Conservation (phyloP, 2,329 filamentous ascomycete genomes). For the Hypoxylon sp. region DNA sequence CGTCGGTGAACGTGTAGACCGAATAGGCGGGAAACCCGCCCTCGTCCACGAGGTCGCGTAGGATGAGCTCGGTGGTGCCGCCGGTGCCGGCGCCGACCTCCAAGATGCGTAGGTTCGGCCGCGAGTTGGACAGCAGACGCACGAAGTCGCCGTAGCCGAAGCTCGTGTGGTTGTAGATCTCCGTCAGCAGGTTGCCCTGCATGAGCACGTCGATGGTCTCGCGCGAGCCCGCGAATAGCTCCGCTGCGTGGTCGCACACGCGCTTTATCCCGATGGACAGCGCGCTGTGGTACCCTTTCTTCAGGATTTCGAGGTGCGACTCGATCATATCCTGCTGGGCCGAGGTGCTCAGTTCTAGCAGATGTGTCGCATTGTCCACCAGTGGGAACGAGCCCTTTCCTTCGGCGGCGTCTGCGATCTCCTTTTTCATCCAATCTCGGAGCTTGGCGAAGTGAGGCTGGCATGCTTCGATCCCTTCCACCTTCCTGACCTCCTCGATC, state of each 20-base stretch:
- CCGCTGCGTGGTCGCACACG: conserved; percentile 42
- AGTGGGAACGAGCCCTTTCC: conserved; percentile 34
- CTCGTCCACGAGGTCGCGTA: conserved; percentile 41
- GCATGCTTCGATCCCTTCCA: conserved; percentile 37
- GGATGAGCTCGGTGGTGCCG: conserved; percentile 46
- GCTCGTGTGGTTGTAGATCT: conserved; percentile 48
- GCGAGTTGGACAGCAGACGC: conserved; percentile 32
- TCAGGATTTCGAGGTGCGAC: conserved; percentile 36
- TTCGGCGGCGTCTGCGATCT: conserved; percentile 29
- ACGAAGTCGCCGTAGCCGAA: conserved; percentile 45
- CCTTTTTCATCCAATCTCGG: conserved; percentile 48
- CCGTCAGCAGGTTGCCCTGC: conserved; percentile 48
- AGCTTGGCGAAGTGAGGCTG: conserved; percentile 49
- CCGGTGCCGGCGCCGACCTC: conserved; percentile 49
- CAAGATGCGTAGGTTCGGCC: conserved; percentile 37
- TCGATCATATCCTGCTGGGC: conserved; percentile 28
- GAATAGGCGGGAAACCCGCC: conserved; percentile 41
- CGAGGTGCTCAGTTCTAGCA: conserved; percentile 15
- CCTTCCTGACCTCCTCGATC: conserved; percentile 38
- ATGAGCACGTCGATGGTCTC: conserved; percentile 52
- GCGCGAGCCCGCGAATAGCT: conserved; percentile 43
- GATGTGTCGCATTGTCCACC: conserved; percentile 21
- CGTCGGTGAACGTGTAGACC: conserved; percentile 47
- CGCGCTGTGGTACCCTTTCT: conserved; percentile 35
- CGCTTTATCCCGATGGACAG: conserved; percentile 36